phyloP scores from a whole-genome alignment of 208 protist species.

The Lotmaria passim region DNA sequence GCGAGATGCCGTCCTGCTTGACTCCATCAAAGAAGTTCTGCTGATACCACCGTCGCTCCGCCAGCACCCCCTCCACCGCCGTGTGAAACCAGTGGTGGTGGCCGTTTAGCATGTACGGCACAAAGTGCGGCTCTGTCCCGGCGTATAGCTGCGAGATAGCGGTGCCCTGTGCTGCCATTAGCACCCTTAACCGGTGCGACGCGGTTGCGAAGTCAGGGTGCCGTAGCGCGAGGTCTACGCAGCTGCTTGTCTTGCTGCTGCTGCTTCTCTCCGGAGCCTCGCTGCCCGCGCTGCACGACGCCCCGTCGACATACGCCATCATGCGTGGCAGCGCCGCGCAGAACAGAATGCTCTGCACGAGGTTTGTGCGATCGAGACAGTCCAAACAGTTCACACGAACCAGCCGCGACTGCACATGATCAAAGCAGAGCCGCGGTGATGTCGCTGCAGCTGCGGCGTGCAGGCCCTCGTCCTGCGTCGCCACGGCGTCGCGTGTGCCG shows the following conservation, averaged over 20 bases:
- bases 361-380: constrained; percentile 85
- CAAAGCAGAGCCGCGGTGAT: constrained; percentile 9
- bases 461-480: background rate
- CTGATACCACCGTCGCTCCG: constrained; percentile 69
- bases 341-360: constrained; percentile 66
- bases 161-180: constrained; percentile 66
- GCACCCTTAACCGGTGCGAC: constrained; percentile 18
- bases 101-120: constrained; percentile 53
- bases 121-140: constrained; percentile 70
- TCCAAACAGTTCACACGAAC: constrained; percentile 86
- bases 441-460: background rate
- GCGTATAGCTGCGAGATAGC: constrained; percentile 81
- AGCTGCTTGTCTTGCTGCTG: background rate
- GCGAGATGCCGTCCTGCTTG: constrained; percentile 81
- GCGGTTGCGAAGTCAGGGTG: constrained; percentile 1
- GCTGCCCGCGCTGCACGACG: background rate
- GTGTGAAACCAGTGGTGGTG: constrained; percentile 18
- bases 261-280: background rate
- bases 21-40: constrained; percentile 85
- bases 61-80: constrained; percentile 38
- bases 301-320: constrained; percentile 46
- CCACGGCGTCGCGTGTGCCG: background rate
- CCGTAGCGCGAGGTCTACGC: background rate
- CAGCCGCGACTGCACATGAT: constrained; percentile 19
- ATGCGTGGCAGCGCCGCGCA: constrained; percentile 52